Evolutionary conservation across 2,329 filamentous ascomycete genomes (phyloP).

Genomic region (Teratosphaeria nubilosa): DNA sequence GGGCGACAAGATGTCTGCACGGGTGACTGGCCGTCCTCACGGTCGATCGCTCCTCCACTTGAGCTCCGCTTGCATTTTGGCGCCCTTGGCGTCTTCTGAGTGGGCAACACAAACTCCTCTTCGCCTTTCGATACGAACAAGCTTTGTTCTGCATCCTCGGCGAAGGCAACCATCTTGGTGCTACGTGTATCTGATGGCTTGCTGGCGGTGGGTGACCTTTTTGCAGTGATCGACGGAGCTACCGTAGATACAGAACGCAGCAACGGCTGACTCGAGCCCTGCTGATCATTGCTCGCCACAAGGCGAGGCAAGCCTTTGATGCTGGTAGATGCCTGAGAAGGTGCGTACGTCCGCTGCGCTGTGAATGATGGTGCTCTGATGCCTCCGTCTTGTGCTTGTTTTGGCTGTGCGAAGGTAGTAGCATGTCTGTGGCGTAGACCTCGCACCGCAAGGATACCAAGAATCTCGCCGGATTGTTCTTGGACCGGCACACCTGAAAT

Average conservation of each 20-base stretch:
- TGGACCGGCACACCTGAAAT: background rate
- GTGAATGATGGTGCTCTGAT: background rate
- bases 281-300: background rate
- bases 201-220: background rate
- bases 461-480: background rate
- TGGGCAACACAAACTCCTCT: background rate
- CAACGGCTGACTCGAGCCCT: background rate
- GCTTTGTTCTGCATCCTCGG: background rate
- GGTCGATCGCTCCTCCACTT: background rate
- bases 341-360: background rate
- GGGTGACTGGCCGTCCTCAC: background rate
- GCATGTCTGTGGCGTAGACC: background rate
- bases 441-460: background rate
- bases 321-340: background rate
- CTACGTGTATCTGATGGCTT: background rate
- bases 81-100: background rate
- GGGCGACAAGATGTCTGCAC: background rate
- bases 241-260: background rate
- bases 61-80: background rate
- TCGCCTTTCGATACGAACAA: background rate
- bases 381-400: background rate
- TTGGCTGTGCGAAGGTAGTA: background rate
- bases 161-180: background rate
- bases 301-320: background rate
- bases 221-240: background rate